A percentile compares a stretch with the other conserved stretches of the same genome.
These are phyloP conservation scores for Penicillium robsamsonii DNA, from an alignment of 495 filamentous ascomycete genomes.

Conservation along the genomic window DNA sequence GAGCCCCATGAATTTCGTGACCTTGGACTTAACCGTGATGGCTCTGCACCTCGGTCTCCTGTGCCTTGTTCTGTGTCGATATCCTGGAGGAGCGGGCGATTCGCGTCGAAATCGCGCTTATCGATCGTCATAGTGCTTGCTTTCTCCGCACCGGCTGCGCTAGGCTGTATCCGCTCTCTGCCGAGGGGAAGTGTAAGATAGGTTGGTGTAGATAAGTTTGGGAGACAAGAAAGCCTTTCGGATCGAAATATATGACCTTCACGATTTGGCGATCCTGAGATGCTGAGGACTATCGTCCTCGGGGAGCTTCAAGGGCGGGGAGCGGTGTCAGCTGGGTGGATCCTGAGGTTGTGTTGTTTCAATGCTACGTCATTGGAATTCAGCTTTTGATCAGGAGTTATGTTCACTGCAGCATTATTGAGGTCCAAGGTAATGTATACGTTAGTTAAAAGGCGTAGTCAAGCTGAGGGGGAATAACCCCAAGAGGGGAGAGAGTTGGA, in stretches of 20 bases:
- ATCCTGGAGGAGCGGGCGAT: conserved; percentile 45
- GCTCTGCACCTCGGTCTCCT: conserved; percentile 10
- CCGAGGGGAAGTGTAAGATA: neutral
- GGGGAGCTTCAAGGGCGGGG: conserved; percentile 15
- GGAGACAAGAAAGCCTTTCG: neutral
- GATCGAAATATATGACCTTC: neutral
- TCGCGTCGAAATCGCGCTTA: conserved; percentile 61
- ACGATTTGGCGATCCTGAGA: neutral
- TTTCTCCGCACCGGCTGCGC: conserved; percentile 10
- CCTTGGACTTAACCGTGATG: conserved; percentile 18
- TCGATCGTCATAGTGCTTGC: conserved; percentile 41
- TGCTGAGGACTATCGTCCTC: conserved; percentile 1
- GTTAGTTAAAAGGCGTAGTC: neutral
- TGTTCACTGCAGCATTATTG: neutral
- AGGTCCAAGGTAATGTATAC: neutral
- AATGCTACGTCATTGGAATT: conserved; percentile 23
- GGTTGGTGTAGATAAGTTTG: neutral
- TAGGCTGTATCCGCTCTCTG: neutral
- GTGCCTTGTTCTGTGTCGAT: conserved; percentile 28
- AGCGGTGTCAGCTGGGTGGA: conserved; percentile 30
- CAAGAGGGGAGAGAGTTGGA: conserved; percentile 14
- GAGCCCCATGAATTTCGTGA: conserved; percentile 25
- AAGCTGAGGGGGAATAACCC: neutral
- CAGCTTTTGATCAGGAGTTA: conserved; percentile 1
- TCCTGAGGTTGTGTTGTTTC: conserved; percentile 21